Conservation (phyloP, 1,284 basidiomycete genomes). For the Somion occarium region DNA sequence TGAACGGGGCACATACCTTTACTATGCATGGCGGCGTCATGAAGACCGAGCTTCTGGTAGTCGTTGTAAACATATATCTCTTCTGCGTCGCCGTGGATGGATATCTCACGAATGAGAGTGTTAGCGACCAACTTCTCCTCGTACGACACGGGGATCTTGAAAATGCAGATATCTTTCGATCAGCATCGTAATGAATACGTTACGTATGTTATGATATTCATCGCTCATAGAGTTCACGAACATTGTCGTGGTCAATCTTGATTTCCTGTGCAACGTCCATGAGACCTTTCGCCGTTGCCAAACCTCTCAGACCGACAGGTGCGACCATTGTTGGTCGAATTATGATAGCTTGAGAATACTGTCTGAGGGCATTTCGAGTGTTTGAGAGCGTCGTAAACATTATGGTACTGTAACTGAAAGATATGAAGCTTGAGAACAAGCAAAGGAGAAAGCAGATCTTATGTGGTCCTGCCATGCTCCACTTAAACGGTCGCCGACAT, state of each 20-base stretch:
- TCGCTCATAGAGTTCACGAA: slow-evolving; percentile 22
- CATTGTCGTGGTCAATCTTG: slow-evolving; percentile 26
- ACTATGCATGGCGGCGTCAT: slow-evolving; percentile 18
- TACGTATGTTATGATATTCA: too few species aligned
- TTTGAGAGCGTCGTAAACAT: not conserved
- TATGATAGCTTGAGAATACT: not conserved
- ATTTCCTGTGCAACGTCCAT: slow-evolving; percentile 21
- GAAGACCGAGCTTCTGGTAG: slow-evolving; percentile 17
- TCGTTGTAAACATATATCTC: slow-evolving; percentile 23
- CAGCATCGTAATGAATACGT: too few species aligned
- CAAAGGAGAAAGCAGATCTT: too few species aligned
- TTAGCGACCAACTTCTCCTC: slow-evolving; percentile 21
- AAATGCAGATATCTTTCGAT: too few species aligned
- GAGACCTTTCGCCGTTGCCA: slow-evolving; percentile 6
- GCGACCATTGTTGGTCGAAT: not conserved
- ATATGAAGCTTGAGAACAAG: too few species aligned
- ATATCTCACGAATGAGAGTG: slow-evolving; percentile 25
- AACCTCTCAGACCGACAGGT: not conserved
- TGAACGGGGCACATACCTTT: slow-evolving; percentile 10
- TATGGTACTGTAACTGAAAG: not conserved
- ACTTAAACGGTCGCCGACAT: too few species aligned
- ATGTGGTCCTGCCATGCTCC: too few species aligned
- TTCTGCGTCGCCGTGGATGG: slow-evolving; percentile 25
- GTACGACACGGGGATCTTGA: too few species aligned
- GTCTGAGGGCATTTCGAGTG: not conserved